These are phyloP conservation scores for Leishmania gerbilli DNA, from an alignment of 208 protist genomes.

Conservation along the genomic window DNA sequence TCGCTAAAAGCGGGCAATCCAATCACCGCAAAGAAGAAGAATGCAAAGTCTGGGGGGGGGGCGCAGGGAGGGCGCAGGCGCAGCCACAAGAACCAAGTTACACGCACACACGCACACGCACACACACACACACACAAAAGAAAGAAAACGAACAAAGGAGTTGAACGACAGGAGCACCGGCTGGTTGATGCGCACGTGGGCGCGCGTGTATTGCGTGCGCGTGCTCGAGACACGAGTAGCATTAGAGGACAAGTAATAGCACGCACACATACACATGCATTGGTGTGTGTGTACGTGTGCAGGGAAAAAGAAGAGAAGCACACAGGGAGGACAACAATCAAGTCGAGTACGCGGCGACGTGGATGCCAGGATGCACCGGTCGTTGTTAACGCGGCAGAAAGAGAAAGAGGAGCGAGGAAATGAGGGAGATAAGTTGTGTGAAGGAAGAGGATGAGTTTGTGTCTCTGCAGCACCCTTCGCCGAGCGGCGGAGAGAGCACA, in stretches of 20 bases:
- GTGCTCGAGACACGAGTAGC: neutral
- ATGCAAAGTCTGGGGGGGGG: neutral
- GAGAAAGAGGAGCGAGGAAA: neutral
- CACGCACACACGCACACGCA: neutral
- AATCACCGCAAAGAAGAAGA: neutral
- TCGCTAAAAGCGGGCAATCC: neutral
- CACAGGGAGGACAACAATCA: neutral
- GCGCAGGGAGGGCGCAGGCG: neutral
- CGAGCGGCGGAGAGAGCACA: neutral
- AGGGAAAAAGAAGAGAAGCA: neutral
- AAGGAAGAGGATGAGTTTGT: neutral
- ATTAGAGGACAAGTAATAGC: constrained; percentile 14
- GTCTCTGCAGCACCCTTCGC: neutral
- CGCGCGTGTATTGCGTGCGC: neutral
- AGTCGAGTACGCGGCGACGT: neutral
- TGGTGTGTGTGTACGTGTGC: constrained; percentile 1
- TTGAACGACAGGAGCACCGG: neutral
- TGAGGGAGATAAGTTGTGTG: neutral
- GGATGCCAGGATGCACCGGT: neutral
- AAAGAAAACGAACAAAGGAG: neutral
- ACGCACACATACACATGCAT: neutral
- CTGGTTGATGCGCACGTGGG: neutral
- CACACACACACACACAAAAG: constrained; percentile 3
- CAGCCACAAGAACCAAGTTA: neutral
- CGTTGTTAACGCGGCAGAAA: neutral